phyloP scores from a whole-genome alignment of 2,329 filamentous ascomycete genomes.

The Dothideomycetes sp. region DNA sequence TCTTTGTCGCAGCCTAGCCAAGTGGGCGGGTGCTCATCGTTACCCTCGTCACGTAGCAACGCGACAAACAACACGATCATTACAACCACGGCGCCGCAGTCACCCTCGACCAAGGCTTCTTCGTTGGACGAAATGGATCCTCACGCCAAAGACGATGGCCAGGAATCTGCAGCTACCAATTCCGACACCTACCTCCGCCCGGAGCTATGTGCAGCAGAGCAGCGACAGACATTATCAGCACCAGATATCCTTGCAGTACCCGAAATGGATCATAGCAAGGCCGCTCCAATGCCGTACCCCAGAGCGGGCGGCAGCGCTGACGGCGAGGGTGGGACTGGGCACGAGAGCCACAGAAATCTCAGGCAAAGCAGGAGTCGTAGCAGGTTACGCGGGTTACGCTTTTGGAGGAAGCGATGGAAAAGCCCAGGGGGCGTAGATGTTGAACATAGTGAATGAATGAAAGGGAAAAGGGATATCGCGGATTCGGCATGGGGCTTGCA shows the following conservation, averaged over 20 bases:
- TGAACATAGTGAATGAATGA: not conserved
- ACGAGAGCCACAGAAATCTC: constrained; percentile 4
- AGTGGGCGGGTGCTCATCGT: constrained; percentile 11
- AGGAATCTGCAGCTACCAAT: no score
- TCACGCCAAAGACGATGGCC: constrained; percentile 13
- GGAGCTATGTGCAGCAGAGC: constrained; percentile 1
- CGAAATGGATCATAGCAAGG: constrained; percentile 3
- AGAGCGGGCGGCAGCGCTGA: not conserved
- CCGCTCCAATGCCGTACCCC: constrained; percentile 1
- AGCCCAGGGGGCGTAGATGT: constrained; percentile 5
- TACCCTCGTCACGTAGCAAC: constrained; percentile 21
- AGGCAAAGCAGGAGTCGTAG: constrained; percentile 22
- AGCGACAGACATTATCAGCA: constrained; percentile 4
- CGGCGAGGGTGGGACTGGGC: constrained; percentile 3
- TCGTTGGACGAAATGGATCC: constrained; percentile 20
- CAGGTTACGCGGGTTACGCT: constrained; percentile 23
- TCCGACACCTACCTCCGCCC: constrained; percentile 5
- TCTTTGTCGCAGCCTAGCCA: constrained; percentile 2
- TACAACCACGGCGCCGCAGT: constrained; percentile 16
- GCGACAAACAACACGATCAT: constrained; percentile 20
- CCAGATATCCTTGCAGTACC: constrained; percentile 5
- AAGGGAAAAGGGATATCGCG: no score
- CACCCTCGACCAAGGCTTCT: constrained; percentile 21
- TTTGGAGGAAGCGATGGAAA: constrained; percentile 21
- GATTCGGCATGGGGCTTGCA: no score